Percentiles rank a stretch among this genome's conserved stretches.
Conservation (phyloP, 139 green algal genomes). For the Yamagishiella unicocca region DNA sequence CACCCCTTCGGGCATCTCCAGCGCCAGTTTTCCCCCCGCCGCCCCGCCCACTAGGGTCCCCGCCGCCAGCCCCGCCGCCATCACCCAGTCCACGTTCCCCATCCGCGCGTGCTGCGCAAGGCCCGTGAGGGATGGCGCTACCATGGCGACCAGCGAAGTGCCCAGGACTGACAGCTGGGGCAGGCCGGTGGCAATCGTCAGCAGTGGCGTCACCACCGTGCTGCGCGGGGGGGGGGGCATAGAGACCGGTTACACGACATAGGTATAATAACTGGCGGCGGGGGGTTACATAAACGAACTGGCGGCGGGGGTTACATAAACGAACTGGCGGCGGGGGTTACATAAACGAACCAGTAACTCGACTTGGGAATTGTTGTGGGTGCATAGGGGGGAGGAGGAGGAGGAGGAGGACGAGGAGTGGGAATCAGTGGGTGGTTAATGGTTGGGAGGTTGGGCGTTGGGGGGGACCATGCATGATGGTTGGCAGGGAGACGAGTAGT, state of each 20-base stretch:
- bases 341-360: background rate
- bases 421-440: no score
- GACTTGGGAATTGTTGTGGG: no score
- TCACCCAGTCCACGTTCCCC: slow-evolving; percentile 83
- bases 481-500: no score
- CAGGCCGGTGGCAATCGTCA: slow-evolving; percentile 66
- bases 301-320: no score
- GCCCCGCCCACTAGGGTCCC: slow-evolving; percentile 73
- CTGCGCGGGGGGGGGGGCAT: background rate
- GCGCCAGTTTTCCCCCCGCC: slow-evolving; percentile 65
- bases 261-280: no score
- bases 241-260: no score
- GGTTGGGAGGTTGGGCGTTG: background rate
- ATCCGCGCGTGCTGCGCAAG: slow-evolving; percentile 74
- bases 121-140: slow-evolving; percentile 66
- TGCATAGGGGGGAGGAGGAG: no score
- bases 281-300: no score
- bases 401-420: no score
- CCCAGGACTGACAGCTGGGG: slow-evolving; percentile 71
- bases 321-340: no score
- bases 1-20: slow-evolving; percentile 64
- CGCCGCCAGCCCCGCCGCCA: slow-evolving; percentile 69
- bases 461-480: no score
- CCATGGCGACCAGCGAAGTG: slow-evolving; percentile 78
- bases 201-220: slow-evolving; percentile 63